Evolutionary conservation across 2,329 filamentous ascomycete genomes (phyloP).

Genomic region (Daldinia eschscholtzii): DNA sequence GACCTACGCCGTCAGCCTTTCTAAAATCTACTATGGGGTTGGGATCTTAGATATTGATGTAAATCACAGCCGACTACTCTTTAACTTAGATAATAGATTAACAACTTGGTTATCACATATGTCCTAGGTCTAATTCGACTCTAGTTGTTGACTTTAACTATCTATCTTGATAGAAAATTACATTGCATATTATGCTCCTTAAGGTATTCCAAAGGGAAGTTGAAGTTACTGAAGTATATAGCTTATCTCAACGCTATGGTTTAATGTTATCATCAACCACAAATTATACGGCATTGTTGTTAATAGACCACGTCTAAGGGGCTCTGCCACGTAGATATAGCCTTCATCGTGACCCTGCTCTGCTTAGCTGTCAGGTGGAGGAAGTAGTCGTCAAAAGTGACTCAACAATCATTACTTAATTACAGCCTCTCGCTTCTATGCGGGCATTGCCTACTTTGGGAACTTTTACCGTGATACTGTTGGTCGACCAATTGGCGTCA

Average conservation of each 20-base stretch:
- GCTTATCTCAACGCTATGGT: neutral
- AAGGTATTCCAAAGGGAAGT: slow-evolving; percentile 1
- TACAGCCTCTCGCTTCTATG: slow-evolving; percentile 9
- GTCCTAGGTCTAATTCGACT: neutral
- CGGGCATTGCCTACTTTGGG: slow-evolving; percentile 3
- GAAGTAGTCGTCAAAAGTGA: neutral
- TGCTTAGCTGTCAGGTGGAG: slow-evolving; percentile 1
- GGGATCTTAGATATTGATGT: neutral
- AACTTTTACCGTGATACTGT: slow-evolving; percentile 10
- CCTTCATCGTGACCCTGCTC: neutral
- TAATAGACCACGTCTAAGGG: slow-evolving; percentile 24
- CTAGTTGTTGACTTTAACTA: neutral
- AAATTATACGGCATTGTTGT: slow-evolving; percentile 24
- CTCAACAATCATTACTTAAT: too few species aligned
- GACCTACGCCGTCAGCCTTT: neutral
- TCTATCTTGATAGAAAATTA: neutral
- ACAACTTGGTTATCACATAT: neutral
- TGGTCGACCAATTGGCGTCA: slow-evolving; percentile 28
- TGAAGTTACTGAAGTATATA: too few species aligned
- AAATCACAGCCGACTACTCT: neutral
- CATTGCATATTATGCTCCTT: slow-evolving; percentile 8
- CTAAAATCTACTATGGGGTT: neutral
- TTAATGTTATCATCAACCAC: slow-evolving; percentile 9
- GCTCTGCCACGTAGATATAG: neutral
- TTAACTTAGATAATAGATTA: neutral